Base-by-base conservation (phyloP, 2,329 filamentous ascomycete species). In the Sphaceloma murrayae region DNA sequence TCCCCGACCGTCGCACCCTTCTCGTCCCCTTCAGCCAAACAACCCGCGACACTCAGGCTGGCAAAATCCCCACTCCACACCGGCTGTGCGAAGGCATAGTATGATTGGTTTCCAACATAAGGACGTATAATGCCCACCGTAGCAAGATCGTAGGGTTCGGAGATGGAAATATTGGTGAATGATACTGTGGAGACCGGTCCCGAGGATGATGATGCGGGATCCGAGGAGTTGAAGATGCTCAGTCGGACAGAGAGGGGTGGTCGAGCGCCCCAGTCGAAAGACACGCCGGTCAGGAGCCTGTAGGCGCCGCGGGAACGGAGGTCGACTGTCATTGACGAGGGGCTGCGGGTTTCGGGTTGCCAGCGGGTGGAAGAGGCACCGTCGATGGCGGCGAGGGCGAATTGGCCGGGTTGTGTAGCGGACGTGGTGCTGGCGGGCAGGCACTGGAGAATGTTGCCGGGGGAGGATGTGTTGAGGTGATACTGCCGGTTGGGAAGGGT, bases 381-480 rank as follows among this genome's bases (percentile, higher is more conserved):
- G 53, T 85, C 80, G 40, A 81, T 71, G 2, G 77, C 78, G 0
- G 73, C 69, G 43, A 81, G 66, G 1, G 81, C 79, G 62, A 85
- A 82, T 58, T 85, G 82, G 10, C 81, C 82, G 0, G 77, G 73
- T 18, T 70, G 62, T 54, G 70, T 75, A 2, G 58, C 55, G 29
- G 69, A 58, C 0, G 63, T 56, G 1, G 72, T 75, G 11, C 57
- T 58, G 0, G 72, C 71, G 0, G 74, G 67, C 4, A 66, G 66
- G 57, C 79, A 84, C 60, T 84, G 79, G 0, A 74, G 65, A 11
- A 82, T 64, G 55, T 84, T 82, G 4, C 70, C 71, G 19, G 49
- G 17, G 3, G 49, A 42, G 0, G 68, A 67, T 18, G 71, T 64
- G 32, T 71, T 69, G 2, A 67, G 56, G 9, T 64, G 57, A 18